Conservation (phyloP, 306 rosid genomes). For the Ochetophila trinervis region DNA sequence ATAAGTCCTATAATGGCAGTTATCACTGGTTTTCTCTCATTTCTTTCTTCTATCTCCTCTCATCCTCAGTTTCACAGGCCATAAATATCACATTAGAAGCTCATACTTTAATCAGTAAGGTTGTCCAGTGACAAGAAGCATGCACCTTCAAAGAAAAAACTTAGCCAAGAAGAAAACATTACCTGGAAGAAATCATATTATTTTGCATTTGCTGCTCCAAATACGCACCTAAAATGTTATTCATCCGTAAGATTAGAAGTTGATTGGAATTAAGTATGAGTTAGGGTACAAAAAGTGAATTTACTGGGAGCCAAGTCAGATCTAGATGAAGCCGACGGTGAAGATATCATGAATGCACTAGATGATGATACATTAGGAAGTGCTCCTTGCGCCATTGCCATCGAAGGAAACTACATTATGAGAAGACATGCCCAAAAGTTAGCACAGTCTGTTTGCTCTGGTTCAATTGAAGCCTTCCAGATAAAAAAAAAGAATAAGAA, state of each 20-base stretch:
- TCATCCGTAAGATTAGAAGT: slow-evolving; percentile 1
- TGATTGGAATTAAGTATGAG: background rate
- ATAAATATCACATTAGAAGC: background rate
- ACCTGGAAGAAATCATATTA: slow-evolving; percentile 44
- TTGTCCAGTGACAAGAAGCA: background rate
- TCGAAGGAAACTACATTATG: slow-evolving; percentile 42
- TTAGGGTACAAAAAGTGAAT: slow-evolving; percentile 20
- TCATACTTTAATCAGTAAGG: background rate
- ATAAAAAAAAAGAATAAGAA: background rate
- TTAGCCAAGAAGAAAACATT: slow-evolving; percentile 17
- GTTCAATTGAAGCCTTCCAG: background rate
- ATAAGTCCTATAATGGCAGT: too few species aligned
- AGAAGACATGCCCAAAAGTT: slow-evolving; percentile 9
- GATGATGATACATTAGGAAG: slow-evolving; percentile 30
- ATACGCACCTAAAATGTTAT: slow-evolving; percentile 46
- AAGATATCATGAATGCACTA: slow-evolving; percentile 31
- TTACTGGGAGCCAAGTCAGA: slow-evolving; percentile 42
- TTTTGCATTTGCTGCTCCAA: slow-evolving; percentile 42
- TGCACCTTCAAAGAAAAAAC: background rate
- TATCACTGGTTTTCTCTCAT: too few species aligned
- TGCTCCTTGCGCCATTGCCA: slow-evolving; percentile 37
- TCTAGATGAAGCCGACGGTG: slow-evolving; percentile 25
- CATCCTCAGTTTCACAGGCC: too few species aligned
- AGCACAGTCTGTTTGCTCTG: slow-evolving; percentile 3
- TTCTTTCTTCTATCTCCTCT: too few species aligned